A percentile compares a stretch with the other conserved stretches of the same genome.
Conservation (phyloP, 495 filamentous ascomycete species). For the Extremus antarcticus region DNA sequence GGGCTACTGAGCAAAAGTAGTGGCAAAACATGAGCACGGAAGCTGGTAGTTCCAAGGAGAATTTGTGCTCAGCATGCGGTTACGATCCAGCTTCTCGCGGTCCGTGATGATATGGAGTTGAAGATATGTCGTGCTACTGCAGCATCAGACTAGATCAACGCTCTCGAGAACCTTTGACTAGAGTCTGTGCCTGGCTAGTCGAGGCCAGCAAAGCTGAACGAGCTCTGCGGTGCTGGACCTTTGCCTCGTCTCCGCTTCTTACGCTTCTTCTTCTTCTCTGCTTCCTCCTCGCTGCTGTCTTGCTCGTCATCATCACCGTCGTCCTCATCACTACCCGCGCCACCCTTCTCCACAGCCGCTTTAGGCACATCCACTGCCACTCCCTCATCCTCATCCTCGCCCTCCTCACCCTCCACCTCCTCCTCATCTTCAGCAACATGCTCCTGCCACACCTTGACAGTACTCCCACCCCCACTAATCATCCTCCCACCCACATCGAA, state of each 20-base stretch:
- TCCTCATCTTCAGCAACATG: constrained; percentile 31
- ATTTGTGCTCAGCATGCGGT: too few species aligned
- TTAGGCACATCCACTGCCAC: too few species aligned
- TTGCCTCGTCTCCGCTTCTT: constrained; percentile 51
- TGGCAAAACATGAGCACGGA: too few species aligned
- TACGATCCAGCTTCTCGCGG: too few species aligned
- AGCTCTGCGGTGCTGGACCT: constrained; percentile 21
- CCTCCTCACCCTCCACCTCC: constrained; percentile 33
- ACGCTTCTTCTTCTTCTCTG: constrained; percentile 25
- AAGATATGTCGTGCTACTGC: too few species aligned
- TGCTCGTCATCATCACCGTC: constrained; percentile 28
- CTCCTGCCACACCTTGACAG: constrained; percentile 79
- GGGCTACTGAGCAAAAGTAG: too few species aligned
- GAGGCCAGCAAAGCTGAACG: constrained; percentile 16
- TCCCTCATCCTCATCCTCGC: constrained; percentile 17
- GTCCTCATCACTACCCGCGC: constrained; percentile 18
- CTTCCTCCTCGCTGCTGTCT: constrained; percentile 35
- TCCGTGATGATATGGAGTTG: too few species aligned
- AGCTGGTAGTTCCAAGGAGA: too few species aligned
- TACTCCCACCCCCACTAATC: constrained; percentile 72
- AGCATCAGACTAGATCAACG: too few species aligned
- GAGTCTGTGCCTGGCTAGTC: constrained; percentile 1
- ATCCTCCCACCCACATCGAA: constrained; percentile 77
- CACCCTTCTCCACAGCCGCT: constrained; percentile 19
- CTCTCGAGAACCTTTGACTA: too few species aligned